Base-by-base conservation (phyloP, 371 early-diverging fungal genomes). In the Haplosporangium sp. region DNA sequence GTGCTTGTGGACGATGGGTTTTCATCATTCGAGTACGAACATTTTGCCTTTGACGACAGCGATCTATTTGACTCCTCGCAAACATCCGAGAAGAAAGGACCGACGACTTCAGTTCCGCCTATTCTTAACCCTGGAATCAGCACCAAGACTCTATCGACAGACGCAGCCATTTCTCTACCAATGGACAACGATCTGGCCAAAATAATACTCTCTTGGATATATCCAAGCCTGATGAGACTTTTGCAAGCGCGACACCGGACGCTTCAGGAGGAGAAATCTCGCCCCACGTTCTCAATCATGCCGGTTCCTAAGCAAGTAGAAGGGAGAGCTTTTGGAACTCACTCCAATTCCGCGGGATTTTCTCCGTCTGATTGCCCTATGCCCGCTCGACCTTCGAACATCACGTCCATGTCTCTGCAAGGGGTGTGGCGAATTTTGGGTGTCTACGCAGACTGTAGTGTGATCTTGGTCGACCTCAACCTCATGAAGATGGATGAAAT, bases 1-100 rank as follows among this genome's bases (percentile, higher is more conserved):
- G 16, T 9, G 5, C 14, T 20, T 7, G 47, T 36, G 1, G 69
- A 68, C 8, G 74, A 74, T 53, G 74, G 47, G 6, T 74, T 74
- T 18, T 64, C 69, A 11, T 74, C 64, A 0, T 40, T 74, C 16
- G 74, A 74, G 13, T 62, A 57, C 37, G 74, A 68, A 2, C 64
- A 60, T 13, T 12, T 69, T 51, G 63, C 18, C 13, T 64, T 74
- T 51, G 69, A 69, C 40, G 69, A 74, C 29, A 62, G 18, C 6
- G 74, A 69, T 21, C 46, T 68, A 6, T 10, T 60, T 20, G 64
- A 64, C 6, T 40, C 50, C 36, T 65, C 67, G 0, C 67, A 62
- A 18, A 6, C 46, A 14, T 50, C 67, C 12, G 58, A 54, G 13
- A 13, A 21, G 10, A 46, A 59, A 5, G 14, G 53, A 40, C 37